Base-by-base conservation (phyloP, 164 flowering plant species). In the Chimonanthus praecox region DNA sequence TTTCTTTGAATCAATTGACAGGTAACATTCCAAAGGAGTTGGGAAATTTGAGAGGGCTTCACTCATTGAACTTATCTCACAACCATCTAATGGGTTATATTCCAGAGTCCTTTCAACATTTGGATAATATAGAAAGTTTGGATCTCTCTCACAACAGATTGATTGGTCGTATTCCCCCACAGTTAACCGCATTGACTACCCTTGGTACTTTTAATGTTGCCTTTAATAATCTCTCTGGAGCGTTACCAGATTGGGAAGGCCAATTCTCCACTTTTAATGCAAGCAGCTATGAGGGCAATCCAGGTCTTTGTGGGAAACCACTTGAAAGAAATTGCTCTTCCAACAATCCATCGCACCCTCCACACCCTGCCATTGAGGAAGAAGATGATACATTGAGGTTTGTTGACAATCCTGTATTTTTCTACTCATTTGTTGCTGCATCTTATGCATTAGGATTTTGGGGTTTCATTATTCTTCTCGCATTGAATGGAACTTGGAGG, bases 61-160 rank as follows among this genome's bases (percentile, higher is more conserved):
- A 21, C 11, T 58, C 64, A 4, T 44, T 71, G 20, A 71, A 71
- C 65, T 71, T 71, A 50, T 71, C 73, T 7, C 47, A 58, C 45
- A 71, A 60, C 60, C 44, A 1, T 60, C 5, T 71, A 4, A 45
- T 20, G 2, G 64, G 73, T 0, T 15, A 6, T 2, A 7, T 58
- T 16, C 73, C 67, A 0, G n/a, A 47, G 6, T 45, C 67, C 51
- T 71, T 71, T 16, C 15, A 3, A 47, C 10, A 18, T 44, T 44
- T 71, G 64, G 64, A 71, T 15, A 10, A 48, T 4, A 51, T 71
- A 3, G 72, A 71, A 64, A 71, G 72, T 33, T 58, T 71, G 64
- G 72, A 71, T 62, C 67, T 71, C 13, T 61, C 67, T 45, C 3
- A 71, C 20, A 71, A 71, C 44, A 60, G 61, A 4, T 45, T 61